These are phyloP conservation scores for Apiotrichum siamense DNA, from an alignment of 1,284 basidiomycete species.

Conservation along the genomic window DNA sequence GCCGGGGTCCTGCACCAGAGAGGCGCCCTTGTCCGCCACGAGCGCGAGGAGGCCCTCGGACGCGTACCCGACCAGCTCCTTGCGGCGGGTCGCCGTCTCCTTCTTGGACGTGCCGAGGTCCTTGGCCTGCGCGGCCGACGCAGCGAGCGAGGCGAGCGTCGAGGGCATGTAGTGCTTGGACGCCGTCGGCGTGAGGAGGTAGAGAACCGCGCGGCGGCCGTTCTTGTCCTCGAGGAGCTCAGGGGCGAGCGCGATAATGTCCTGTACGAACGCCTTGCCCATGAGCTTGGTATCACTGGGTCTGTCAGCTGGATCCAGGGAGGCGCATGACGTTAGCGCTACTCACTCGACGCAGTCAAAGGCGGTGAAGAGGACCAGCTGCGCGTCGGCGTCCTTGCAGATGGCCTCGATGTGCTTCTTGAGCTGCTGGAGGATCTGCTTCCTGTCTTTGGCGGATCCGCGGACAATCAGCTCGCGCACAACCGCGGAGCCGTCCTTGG, in stretches of 20 bases:
- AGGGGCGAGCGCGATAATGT: slow-evolving; percentile 52
- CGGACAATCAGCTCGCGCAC: slow-evolving; percentile 74
- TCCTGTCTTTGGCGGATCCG: slow-evolving; percentile 80
- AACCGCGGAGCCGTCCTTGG: slow-evolving; percentile 77
- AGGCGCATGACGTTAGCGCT: no score
- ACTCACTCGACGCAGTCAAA: slow-evolving; percentile 77
- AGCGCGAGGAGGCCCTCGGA: slow-evolving; percentile 64
- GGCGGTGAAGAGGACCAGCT: slow-evolving; percentile 77
- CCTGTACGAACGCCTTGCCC: slow-evolving; percentile 64
- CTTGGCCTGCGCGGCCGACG: slow-evolving; percentile 55
- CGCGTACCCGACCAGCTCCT: slow-evolving; percentile 64
- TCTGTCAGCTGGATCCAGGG: not conserved
- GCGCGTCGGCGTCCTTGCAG: slow-evolving; percentile 77
- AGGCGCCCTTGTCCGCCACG: slow-evolving; percentile 56
- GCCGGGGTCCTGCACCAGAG: slow-evolving; percentile 64
- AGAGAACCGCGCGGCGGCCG: slow-evolving; percentile 68
- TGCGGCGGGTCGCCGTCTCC: slow-evolving; percentile 55
- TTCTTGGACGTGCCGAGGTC: slow-evolving; percentile 67
- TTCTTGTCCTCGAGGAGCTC: slow-evolving; percentile 48
- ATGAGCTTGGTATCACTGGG: slow-evolving; percentile 80
- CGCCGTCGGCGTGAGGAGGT: slow-evolving; percentile 70
- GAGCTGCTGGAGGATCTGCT: slow-evolving; percentile 75
- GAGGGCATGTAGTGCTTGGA: slow-evolving; percentile 75
- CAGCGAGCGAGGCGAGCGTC: slow-evolving; percentile 60
- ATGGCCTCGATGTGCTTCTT: slow-evolving; percentile 81